phyloP scores from a whole-genome alignment of 2,329 filamentous ascomycete species.

The Westerdykella sp. region DNA sequence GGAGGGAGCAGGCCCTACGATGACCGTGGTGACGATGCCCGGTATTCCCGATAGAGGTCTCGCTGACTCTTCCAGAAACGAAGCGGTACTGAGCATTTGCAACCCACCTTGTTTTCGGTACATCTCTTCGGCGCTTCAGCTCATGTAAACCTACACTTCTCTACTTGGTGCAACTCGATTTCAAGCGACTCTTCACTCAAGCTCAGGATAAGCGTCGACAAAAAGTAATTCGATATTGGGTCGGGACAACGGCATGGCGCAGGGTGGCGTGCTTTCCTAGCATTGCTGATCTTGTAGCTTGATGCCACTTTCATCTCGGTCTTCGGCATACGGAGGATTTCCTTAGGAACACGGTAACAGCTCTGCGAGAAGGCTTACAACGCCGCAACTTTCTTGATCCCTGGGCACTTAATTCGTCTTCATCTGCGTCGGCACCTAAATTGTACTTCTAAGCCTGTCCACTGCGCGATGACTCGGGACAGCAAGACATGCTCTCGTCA shows the following conservation, averaged over 20 bases:
- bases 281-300: conserved; percentile 27
- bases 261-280: conserved; percentile 31
- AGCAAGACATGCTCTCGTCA: conserved; percentile 34
- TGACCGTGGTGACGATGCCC: conserved; percentile 39
- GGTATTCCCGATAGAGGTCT: conserved; percentile 37
- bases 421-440: conserved; percentile 36
- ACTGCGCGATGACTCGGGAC: conserved; percentile 32
- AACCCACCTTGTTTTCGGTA: conserved; percentile 18
- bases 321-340: conserved; percentile 37
- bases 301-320: conserved; percentile 28
- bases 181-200: conserved; percentile 34
- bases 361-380: conserved; percentile 34
- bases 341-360: conserved; percentile 37
- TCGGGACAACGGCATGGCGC: conserved; percentile 26
- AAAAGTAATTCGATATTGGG: conserved; percentile 34
- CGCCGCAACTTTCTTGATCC: conserved; percentile 30
- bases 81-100: conserved; percentile 31
- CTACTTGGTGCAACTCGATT: conserved; percentile 31
- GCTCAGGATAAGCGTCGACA: conserved; percentile 32
- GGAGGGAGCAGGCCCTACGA: conserved; percentile 35
- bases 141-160: conserved; percentile 33
- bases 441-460: conserved; percentile 41
- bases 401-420: conserved; percentile 33
- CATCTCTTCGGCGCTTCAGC: conserved; percentile 13
- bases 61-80: conserved; percentile 34